Percentiles rank a stretch among this genome's conserved stretches.
Evolutionary conservation across 352 stramenopile genomes (phyloP).

Genomic region (Pythium aristosporum): DNA sequence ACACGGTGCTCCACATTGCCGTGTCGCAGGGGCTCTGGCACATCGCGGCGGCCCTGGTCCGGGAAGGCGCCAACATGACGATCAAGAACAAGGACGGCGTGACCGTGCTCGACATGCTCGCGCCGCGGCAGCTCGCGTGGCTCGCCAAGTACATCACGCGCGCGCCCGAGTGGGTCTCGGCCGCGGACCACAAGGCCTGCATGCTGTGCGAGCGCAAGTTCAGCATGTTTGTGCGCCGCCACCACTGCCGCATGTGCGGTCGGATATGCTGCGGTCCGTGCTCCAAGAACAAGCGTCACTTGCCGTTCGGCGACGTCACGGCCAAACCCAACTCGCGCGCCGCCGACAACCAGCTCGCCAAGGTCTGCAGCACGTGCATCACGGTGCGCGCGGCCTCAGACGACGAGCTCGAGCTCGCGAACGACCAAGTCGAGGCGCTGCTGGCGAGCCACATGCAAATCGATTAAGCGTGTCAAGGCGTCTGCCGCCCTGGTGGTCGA

Average conservation of each 20-base stretch:
- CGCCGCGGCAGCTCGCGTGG: constrained; percentile 66
- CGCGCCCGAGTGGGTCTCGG: constrained; percentile 72
- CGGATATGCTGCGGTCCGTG: constrained; percentile 80
- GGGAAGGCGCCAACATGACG: constrained; percentile 63
- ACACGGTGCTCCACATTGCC: constrained; percentile 79
- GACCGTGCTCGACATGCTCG: constrained; percentile 75
- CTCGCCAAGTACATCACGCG: constrained; percentile 76
- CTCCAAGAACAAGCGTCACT: constrained; percentile 71
- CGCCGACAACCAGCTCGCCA: constrained; percentile 45
- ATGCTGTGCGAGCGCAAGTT: constrained; percentile 78
- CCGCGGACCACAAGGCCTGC: constrained; percentile 59
- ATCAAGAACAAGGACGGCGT: constrained; percentile 73
- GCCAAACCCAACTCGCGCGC: constrained; percentile 40
- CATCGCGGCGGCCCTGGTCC: constrained; percentile 62
- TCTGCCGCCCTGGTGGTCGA: too few species aligned
- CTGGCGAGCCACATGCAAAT: constrained; percentile 26
- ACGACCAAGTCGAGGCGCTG: constrained; percentile 33
- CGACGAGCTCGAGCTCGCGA: constrained; percentile 37
- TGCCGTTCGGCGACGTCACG: constrained; percentile 52
- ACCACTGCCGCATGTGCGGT: constrained; percentile 82
- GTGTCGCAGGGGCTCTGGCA: constrained; percentile 78
- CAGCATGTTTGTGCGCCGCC: constrained; percentile 61
- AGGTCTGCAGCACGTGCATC: constrained; percentile 76
- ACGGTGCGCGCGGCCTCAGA: constrained; percentile 49
- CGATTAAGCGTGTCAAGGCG: constrained; percentile 1